Evolutionary conservation across 2,329 filamentous ascomycete genomes (phyloP).

Genomic region (Diaporthe ilicicola): DNA sequence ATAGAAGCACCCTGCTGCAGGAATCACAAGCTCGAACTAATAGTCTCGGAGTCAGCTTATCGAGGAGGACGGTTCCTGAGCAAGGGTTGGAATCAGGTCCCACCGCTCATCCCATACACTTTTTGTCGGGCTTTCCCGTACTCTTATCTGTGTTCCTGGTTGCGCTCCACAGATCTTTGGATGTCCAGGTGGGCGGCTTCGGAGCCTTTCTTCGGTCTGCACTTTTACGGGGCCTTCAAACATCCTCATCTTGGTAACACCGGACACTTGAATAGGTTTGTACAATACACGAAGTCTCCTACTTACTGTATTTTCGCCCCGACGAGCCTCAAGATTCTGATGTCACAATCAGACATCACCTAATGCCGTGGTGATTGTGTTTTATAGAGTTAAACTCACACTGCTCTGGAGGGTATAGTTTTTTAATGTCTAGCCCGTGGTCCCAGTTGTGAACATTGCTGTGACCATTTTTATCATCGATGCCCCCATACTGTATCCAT

Average conservation of each 20-base stretch:
- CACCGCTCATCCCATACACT: constrained; percentile 2
- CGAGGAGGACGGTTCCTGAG: neutral
- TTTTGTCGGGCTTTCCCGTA: constrained; percentile 1
- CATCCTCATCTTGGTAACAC: neutral
- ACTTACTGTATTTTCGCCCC: too few species aligned
- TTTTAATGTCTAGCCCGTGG: too few species aligned
- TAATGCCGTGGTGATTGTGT: too few species aligned
- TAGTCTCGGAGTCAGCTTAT: constrained; percentile 22
- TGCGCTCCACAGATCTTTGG: neutral
- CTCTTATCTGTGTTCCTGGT: constrained; percentile 6
- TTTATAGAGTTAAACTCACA: too few species aligned
- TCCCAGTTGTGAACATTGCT: too few species aligned
- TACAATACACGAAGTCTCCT: too few species aligned
- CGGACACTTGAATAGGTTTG: neutral
- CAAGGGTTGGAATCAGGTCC: constrained; percentile 2
- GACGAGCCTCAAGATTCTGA: too few species aligned
- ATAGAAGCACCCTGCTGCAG: neutral
- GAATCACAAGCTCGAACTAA: neutral
- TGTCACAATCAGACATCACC: too few species aligned
- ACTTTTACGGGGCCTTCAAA: neutral
- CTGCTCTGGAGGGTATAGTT: too few species aligned
- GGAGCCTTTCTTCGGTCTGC: neutral
- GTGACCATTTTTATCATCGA: too few species aligned
- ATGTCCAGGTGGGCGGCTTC: neutral
- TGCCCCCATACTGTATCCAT: too few species aligned